Base-by-base conservation (phyloP, 257 asterid genomes). In the Solanum corneliomulleri region DNA sequence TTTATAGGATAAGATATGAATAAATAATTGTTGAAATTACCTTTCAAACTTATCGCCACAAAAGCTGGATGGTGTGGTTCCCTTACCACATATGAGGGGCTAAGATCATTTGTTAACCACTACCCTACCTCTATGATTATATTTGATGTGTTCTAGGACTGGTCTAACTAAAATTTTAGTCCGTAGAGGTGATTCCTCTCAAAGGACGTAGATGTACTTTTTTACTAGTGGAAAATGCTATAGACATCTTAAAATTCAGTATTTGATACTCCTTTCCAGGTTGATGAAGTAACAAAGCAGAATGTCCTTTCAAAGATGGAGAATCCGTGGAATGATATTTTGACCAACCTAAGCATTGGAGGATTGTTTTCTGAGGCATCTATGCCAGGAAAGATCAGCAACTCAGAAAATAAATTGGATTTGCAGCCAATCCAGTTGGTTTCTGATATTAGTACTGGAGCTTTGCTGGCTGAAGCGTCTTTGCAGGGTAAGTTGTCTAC, bases 291-390 rank as follows among this genome's bases (percentile, higher is more conserved):
- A 87, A 85, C 81, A 64, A 86, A 75, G 78, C 90, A 92, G 37
- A 85, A 70, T 86, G 89, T 81, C 66, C 91, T 90, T 45, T 86
- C 83, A 77, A 88, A 35, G 35, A 72, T 91, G 33, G 81, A 69
- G n/a, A 64, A 86, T 58, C 91, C 91, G 62, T 95, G 98, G 99
- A 95, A 92, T 92, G 98, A 95, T 88, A 87, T 84, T 92, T 89
- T 93, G 90, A 96, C 98, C 81, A 90, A 90, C 90, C 92, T 96
- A 93, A 95, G 98, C 93, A 94, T 94, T 86, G 98, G 99, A 86
- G 98, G 95, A 86, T 90, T 95, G 89, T 94, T 95, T 45, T 93
- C 97, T 86, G 98, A 94, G 90, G 92, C 92, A 91, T 95, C 98
- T 31, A 78, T 93, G 93, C 95, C 88, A 92, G 91, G 94, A 23